Evolutionary conservation across 2,329 filamentous ascomycete genomes (phyloP).

Genomic region (Colletotrichum sp.): DNA sequence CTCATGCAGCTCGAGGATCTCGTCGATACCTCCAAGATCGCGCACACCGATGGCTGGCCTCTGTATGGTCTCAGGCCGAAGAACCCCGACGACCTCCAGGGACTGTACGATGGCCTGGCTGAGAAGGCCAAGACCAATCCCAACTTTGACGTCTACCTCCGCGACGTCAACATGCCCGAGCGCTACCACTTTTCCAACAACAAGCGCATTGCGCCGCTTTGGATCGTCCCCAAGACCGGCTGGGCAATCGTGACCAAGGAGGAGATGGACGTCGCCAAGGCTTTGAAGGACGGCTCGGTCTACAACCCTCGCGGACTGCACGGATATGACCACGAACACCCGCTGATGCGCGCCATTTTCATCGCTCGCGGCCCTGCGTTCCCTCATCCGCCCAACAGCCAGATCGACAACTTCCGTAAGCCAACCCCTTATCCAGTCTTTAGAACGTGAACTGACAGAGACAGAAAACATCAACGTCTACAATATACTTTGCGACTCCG

Average conservation of each 20-base stretch:
- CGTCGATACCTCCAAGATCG: slow-evolving; percentile 77
- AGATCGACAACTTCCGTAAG: slow-evolving; percentile 83
- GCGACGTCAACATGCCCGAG: slow-evolving; percentile 86
- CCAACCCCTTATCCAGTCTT: slow-evolving; percentile 25
- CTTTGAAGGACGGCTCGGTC: slow-evolving; percentile 63
- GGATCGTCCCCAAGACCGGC: slow-evolving; percentile 90
- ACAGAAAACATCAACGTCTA: slow-evolving; percentile 94
- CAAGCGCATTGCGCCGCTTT: slow-evolving; percentile 88
- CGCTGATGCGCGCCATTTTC: slow-evolving; percentile 96
- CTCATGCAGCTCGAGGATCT: slow-evolving; percentile 91
- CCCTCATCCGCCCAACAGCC: slow-evolving; percentile 81
- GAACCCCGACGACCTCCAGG: slow-evolving; percentile 66
- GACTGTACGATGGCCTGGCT: slow-evolving; percentile 67
- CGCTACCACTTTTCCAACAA: slow-evolving; percentile 92
- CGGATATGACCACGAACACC: slow-evolving; percentile 94
- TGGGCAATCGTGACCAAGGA: slow-evolving; percentile 87
- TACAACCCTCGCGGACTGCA: slow-evolving; percentile 89
- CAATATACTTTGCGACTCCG: slow-evolving; percentile 89
- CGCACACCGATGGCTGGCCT: slow-evolving; percentile 93
- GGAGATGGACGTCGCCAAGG: slow-evolving; percentile 78
- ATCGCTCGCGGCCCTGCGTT: slow-evolving; percentile 92
- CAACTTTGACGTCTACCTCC: slow-evolving; percentile 86
- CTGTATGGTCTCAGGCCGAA: slow-evolving; percentile 87
- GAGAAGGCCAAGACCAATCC: slow-evolving; percentile 65
- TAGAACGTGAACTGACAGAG: slow-evolving; percentile 27